Evolutionary conservation across 1,284 basidiomycete species (phyloP).

Genomic region (Irpex rosettiformis): DNA sequence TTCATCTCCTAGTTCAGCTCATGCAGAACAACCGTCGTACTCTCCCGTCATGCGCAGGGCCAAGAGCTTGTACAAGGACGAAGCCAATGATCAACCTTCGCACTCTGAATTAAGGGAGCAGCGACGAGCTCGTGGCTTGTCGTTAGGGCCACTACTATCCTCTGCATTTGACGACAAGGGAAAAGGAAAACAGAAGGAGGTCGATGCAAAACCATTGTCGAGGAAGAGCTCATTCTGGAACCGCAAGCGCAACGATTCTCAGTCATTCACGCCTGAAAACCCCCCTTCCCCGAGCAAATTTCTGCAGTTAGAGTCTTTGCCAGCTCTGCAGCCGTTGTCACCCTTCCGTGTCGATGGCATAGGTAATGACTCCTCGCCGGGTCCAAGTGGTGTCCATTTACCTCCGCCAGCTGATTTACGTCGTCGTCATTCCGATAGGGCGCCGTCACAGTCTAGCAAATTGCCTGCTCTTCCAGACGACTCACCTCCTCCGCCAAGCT

Average conservation of each 20-base stretch:
- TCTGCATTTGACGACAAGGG: constrained; percentile 34
- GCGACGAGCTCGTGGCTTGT: constrained; percentile 40
- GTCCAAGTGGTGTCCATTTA: neutral
- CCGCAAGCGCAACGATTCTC: constrained; percentile 35
- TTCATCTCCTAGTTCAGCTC: constrained; percentile 18
- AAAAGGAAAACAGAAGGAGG: constrained; percentile 38
- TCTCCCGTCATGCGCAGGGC: constrained; percentile 33
- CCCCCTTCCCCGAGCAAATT: constrained; percentile 23
- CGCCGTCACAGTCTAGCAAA: constrained; percentile 9
- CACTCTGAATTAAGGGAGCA: constrained; percentile 31
- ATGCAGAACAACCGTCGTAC: constrained; percentile 12
- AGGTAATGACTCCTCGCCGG: constrained; percentile 13
- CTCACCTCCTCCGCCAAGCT: constrained; percentile 13
- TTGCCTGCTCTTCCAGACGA: constrained; percentile 13
- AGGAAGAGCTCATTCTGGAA: constrained; percentile 57
- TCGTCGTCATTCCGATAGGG: constrained; percentile 49
- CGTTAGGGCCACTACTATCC: constrained; percentile 38
- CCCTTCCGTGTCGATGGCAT: constrained; percentile 39
- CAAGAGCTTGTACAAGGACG: constrained; percentile 45
- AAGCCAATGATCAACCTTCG: constrained; percentile 14
- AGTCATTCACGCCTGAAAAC: constrained; percentile 19
- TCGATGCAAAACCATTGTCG: constrained; percentile 35
- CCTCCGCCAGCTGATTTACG: constrained; percentile 34
- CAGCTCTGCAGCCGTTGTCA: constrained; percentile 46
- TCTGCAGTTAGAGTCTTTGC: constrained; percentile 36